Base-by-base conservation (phyloP, 768 basidiomycete genomes). In the Hydnum rufescens region DNA sequence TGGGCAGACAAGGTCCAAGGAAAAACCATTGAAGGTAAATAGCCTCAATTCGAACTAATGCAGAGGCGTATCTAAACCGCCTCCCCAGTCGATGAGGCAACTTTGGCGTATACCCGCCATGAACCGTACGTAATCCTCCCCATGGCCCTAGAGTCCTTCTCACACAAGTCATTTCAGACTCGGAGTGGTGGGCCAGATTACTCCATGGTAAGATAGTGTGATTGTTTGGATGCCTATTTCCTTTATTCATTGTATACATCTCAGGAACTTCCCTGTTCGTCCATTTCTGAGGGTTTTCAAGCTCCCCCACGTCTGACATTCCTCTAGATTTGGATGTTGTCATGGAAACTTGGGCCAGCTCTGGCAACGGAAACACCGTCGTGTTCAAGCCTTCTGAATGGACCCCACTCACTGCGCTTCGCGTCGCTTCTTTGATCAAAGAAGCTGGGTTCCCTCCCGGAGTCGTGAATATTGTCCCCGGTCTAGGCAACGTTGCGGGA, bases 301-400 rank as follows among this genome's bases (percentile, higher is more conserved):
- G 13, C 25, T 13, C 13, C 44, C 16, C 16, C 26, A 25, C 13
- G 26, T 28, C 25, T 13, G 23, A 16, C 13, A 13, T 28, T 28
- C 25, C 44, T 47, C 23, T 47, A 36, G 68, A 68, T 76, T 50
- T 61, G 73, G 47, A 80, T 86, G 75, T 64, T 78, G 54, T 61
- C 72, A 2, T 82, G 80, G 80, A 84, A 87, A 64, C 58, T 82
- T 52, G 80, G 66, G 0, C 82, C 84, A 3, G 82, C 83, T 1
- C 70, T 87, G 32, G 84, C 1, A 74, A 75, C 2, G 85, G 86
- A 44, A 86, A 85, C 64, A 67, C 75, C 3, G 69, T 89, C 55
- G 69, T 90, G 54, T 67, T 88, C 59, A 89, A 86, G 68, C 78
- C 83, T 4, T 84, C 83, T 1, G 84, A 85, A 58, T 68, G 84